phyloP scores from a whole-genome alignment of 257 asterid species.

The Nicotiana attenuata region DNA sequence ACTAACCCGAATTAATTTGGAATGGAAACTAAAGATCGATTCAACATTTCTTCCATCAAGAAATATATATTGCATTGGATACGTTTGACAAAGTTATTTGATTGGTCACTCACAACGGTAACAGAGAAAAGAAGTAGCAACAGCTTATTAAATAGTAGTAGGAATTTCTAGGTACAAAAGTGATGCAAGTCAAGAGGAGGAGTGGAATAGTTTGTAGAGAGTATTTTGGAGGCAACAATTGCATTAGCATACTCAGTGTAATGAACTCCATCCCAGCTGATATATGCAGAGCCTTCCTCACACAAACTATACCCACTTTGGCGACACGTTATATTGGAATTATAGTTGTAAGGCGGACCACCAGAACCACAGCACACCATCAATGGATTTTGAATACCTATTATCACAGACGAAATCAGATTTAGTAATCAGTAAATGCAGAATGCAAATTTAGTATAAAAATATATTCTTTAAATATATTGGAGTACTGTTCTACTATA shows the following conservation, averaged over 20 bases:
- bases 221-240: constrained; percentile 24
- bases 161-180: constrained; percentile 20
- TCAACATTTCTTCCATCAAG: too few relatives aligned
- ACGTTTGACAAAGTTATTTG: too few relatives aligned
- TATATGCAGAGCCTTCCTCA: constrained; percentile 7
- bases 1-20: too few relatives aligned
- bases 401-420: neutral
- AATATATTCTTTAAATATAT: neutral
- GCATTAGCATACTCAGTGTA: constrained; percentile 37
- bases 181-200: constrained; percentile 20
- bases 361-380: constrained; percentile 40
- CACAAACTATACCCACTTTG: constrained; percentile 25
- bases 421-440: neutral
- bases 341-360: constrained; percentile 36
- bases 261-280: constrained; percentile 50
- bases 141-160: neutral
- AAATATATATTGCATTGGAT: too few relatives aligned
- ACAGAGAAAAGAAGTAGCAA: too few relatives aligned
- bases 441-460: neutral
- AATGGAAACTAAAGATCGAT: too few relatives aligned
- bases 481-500: neutral
- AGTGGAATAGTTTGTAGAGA: constrained; percentile 26
- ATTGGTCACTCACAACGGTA: neutral
- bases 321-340: constrained; percentile 22
- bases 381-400: constrained; percentile 23